Base-by-base conservation (phyloP, 345 rosid species). In the Viola odorata region DNA sequence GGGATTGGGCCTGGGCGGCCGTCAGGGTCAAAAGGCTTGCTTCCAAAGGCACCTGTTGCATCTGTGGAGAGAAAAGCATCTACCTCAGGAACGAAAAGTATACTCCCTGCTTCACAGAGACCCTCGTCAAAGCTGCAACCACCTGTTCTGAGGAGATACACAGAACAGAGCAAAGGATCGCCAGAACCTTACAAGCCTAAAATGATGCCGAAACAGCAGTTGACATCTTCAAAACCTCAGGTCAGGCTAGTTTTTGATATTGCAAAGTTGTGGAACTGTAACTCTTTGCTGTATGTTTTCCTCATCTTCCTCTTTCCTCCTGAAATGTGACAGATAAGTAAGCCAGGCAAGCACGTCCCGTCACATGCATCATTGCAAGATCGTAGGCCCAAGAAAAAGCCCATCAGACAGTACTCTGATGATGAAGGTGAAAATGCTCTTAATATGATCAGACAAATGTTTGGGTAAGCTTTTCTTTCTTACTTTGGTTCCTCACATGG, bases 301-400 rank as follows among this genome's bases (percentile, higher is more conserved):
- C 36, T 39, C 41, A 11, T 17, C 4, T 50, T 55, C 23, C 2
- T 36, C 49, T 50, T 54, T 45, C 15, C 37, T 50, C 49, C 23
- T 41, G 48, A 41, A 4, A 65, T 51, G 73, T 50, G 67, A 66
- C 69, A 87, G 68, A 38, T 47, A 5, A 45, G 41, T 60, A 67
- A 69, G 75, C 81, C 88, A 16, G 64, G 53, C 13, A 84, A 75
- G 79, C 83, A 78, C 71, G 60, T 70, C 8, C 40, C 81, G 8
- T 71, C 80, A 0, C 80, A 57, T 55, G 67, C 69, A 50, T 39
- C 69, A 8, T 59, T 63, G 12, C 80, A 67, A 62, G 83, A 75
- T 61, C 62, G 75, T 39, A 78, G 68, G 16, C 75, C 82, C 39
- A 85, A 76, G 84, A 91, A 79, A 73, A 84, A 68, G 69, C 83